Base-by-base conservation (phyloP, 1,284 basidiomycete genomes). In the Cryptococcus sp. region DNA sequence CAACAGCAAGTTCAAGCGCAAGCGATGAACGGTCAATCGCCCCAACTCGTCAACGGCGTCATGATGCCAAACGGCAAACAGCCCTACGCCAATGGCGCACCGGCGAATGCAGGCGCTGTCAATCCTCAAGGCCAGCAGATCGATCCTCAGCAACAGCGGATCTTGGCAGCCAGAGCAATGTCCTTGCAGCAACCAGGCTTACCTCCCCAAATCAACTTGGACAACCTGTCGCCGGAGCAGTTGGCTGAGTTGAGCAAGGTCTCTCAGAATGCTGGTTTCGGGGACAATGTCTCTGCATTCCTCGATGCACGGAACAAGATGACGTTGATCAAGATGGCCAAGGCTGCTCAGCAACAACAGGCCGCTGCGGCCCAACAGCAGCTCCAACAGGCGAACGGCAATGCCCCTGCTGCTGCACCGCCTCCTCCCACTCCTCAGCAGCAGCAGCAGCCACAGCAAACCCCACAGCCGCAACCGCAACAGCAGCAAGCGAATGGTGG, bases 221-320 rank as follows among this genome's bases (percentile, higher is more conserved):
- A 71, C 48, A 56, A 39, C 11, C 49, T 56, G 42, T 64, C 59
- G 0, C 54, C 68, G 22, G 66, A 71, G 53, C 68, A 63, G 54
- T 61, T 61, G 17, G 59, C 57, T 35, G 68, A 72, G 46, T 45
- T 68, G 2, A 47, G 51, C 5, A 53, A 54, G 16, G 27, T 61
- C 1, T 65, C 70, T 3, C 50, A 59, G 47, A 47, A 54, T 31
- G 62, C 65, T 41, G 73, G 71, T 11, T 71, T 64, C 48, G 70
- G 65, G 11, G 61, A 61, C 48, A 71, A 75, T 53, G 48, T 72
- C 44, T 65, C 68, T 35, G 67, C 48, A 7, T 74, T 62, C 54
- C 50, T 74, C 19, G 70, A 72, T 11, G 59, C 61, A 10, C 57
- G 66, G 46, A 68, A 66, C 44, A 65, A 64, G 25, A 61, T 61